These are phyloP conservation scores for Pseudodiploospora longispora DNA, from an alignment of 2,329 filamentous ascomycete species.

Conservation along the genomic window DNA sequence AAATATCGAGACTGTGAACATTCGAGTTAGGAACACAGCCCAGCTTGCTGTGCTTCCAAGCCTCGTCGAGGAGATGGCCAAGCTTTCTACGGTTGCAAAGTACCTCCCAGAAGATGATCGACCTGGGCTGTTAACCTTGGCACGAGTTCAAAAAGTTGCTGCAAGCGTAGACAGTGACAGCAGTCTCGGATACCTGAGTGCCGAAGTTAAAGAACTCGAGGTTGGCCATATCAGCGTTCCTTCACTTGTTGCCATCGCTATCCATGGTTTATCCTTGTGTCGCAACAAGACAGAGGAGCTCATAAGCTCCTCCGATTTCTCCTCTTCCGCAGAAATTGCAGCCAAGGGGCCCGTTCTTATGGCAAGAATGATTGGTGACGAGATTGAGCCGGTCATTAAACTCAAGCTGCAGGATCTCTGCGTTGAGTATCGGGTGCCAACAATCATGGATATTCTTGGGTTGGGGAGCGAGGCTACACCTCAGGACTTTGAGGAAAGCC, in stretches of 20 bases:
- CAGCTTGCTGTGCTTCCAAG: constrained; percentile 60
- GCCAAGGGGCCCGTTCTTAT: constrained; percentile 55
- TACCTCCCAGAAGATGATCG: constrained; percentile 94
- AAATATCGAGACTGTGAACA: constrained; percentile 55
- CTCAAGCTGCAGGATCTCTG: constrained; percentile 77
- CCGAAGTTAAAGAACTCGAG: constrained; percentile 56
- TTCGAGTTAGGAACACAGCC: constrained; percentile 53
- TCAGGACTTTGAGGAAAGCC: constrained; percentile 65
- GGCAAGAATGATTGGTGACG: constrained; percentile 84
- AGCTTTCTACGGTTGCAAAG: constrained; percentile 80
- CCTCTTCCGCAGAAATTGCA: constrained; percentile 17
- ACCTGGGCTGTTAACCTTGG: constrained; percentile 74
- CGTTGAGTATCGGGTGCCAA: constrained; percentile 82
- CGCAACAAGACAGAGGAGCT: constrained; percentile 66
- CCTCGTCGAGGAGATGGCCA: constrained; percentile 70
- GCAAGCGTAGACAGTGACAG: constrained; percentile 56
- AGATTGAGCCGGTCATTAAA: constrained; percentile 86
- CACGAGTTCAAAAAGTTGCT: constrained; percentile 55
- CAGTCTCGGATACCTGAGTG: constrained; percentile 56
- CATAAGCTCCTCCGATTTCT: constrained; percentile 43
- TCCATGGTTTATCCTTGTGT: constrained; percentile 53
- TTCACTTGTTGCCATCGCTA: constrained; percentile 68
- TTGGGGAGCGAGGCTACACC: constrained; percentile 58
- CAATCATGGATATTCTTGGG: constrained; percentile 70
- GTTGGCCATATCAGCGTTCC: constrained; percentile 78